These are phyloP conservation scores for Lentinus tigrinus DNA, from an alignment of 768 basidiomycete genomes.

Conservation along the genomic window DNA sequence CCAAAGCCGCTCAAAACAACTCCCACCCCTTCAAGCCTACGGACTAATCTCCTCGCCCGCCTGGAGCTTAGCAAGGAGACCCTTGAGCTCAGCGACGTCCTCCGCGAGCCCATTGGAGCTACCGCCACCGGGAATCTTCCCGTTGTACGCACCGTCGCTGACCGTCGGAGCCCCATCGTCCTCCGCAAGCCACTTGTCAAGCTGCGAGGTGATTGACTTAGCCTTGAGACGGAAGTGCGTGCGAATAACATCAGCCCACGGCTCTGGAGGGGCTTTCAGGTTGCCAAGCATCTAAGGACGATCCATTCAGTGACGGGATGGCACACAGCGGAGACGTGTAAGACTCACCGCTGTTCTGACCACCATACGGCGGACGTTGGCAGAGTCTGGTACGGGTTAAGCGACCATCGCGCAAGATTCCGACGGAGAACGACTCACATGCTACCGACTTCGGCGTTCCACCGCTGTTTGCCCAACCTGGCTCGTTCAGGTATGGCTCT, in stretches of 20 bases:
- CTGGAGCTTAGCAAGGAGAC: constrained; percentile 44
- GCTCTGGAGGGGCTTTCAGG: constrained; percentile 77
- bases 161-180: constrained; percentile 70
- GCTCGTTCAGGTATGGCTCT: constrained; percentile 92
- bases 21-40: background rate
- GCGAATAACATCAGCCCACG: constrained; percentile 82
- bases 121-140: constrained; percentile 35
- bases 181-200: constrained; percentile 73
- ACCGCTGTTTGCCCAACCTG: constrained; percentile 74
- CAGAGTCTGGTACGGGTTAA: constrained; percentile 58
- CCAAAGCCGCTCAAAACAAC: background rate
- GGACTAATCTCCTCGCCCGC: constrained; percentile 9
- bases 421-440: constrained; percentile 47
- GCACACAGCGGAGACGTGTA: background rate
- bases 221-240: constrained; percentile 92
- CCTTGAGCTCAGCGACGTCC: constrained; percentile 74
- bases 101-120: constrained; percentile 62
- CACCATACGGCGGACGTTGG: constrained; percentile 91
- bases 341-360: constrained; percentile 76
- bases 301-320: background rate
- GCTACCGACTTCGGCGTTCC: constrained; percentile 76
- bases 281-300: constrained; percentile 75
- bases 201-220: constrained; percentile 60
- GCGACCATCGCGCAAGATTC: no score
- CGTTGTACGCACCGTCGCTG: constrained; percentile 52